Evolutionary conservation across 352 stramenopile species (phyloP).

Genomic region (Pythium rishiriense): DNA sequence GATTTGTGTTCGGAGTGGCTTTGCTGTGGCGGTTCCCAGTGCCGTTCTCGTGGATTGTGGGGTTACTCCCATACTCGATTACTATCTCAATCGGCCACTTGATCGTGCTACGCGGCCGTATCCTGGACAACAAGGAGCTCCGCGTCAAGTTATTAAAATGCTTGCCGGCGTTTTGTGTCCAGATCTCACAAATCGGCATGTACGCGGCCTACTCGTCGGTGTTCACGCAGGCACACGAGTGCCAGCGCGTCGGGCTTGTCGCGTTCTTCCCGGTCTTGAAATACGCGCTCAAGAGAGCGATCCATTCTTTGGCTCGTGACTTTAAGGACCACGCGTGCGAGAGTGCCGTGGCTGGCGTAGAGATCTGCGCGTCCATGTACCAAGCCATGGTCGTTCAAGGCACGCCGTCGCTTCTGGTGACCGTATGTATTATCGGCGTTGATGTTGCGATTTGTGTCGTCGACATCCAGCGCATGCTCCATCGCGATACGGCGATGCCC

Average conservation of each 20-base stretch:
- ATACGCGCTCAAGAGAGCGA: not conserved
- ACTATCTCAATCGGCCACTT: not conserved
- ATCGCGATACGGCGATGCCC: not conserved
- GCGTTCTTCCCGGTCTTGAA: not conserved
- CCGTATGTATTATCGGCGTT: conserved; percentile 4
- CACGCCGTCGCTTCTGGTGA: conserved; percentile 6
- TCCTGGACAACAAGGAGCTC: not conserved
- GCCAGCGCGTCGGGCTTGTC: not conserved
- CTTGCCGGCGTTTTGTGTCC: not conserved
- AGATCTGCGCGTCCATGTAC: conserved; percentile 15
- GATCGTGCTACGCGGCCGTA: not conserved
- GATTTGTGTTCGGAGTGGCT: not conserved
- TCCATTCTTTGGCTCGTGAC: not conserved
- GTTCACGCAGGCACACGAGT: not conserved
- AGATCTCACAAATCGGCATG: not conserved
- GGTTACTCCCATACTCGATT: not conserved
- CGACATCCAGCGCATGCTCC: not conserved
- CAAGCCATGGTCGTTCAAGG: conserved; percentile 26
- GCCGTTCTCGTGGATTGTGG: not conserved
- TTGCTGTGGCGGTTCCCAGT: conserved; percentile 9
- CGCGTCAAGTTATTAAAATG: not conserved
- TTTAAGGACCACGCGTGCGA: not conserved
- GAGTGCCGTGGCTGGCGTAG: not conserved
- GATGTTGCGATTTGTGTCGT: conserved; percentile 6
- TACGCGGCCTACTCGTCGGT: not conserved